A percentile compares a stretch with the other conserved stretches of the same genome.
phyloP scores from a whole-genome alignment of 441 rosid species.

The Pelargonium australe region DNA sequence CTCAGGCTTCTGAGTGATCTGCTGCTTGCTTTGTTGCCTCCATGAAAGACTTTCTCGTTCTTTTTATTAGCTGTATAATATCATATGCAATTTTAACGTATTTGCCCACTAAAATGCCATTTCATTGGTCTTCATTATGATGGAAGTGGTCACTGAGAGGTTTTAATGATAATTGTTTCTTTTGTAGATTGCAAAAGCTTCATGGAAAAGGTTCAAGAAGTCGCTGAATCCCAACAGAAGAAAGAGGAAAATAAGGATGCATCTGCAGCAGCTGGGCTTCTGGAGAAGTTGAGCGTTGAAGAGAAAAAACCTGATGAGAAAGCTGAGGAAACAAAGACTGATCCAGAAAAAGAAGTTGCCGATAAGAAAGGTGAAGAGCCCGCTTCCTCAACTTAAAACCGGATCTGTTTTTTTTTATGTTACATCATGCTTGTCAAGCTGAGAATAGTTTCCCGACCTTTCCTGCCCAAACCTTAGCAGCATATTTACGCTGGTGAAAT shows the following conservation, averaged over 20 bases:
- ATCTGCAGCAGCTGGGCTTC: constrained; percentile 51
- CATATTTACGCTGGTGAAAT: constrained; percentile 21
- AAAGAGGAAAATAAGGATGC: constrained; percentile 68
- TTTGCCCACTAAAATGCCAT: background rate
- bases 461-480: constrained; percentile 19
- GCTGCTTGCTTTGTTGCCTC: background rate
- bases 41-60: background rate
- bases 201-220: constrained; percentile 65
- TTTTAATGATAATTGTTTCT: background rate
- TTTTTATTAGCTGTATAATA: background rate
- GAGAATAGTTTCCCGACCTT: constrained; percentile 16
- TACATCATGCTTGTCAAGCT: constrained; percentile 17
- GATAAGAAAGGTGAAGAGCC: constrained; percentile 45
- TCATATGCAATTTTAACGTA: background rate
- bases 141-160: background rate
- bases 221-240: constrained; percentile 47
- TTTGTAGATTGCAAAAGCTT: constrained; percentile 63
- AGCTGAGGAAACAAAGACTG: constrained; percentile 27
- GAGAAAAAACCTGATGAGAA: constrained; percentile 48
- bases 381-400: constrained; percentile 37
- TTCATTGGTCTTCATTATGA: background rate
- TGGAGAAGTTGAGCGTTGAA: constrained; percentile 63
- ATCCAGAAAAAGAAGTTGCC: constrained; percentile 27
- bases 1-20: no score
- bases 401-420: background rate